Conservation (phyloP, 805 yeast genomes). For the Grigorovia humatica region DNA sequence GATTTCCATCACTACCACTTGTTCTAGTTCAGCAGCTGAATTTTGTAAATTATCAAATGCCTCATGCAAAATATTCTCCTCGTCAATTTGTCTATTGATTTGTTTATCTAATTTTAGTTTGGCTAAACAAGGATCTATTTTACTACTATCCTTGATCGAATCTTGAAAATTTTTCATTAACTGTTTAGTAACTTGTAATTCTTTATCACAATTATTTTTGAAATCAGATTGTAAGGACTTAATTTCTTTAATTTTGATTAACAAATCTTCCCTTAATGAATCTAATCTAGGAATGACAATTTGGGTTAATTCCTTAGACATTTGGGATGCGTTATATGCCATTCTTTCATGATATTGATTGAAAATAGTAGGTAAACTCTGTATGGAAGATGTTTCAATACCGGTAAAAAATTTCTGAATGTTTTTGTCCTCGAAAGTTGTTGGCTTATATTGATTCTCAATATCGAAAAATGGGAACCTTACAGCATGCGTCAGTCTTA, state of each 20-base stretch:
- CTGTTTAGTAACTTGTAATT: slow-evolving; percentile 51
- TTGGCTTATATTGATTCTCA: slow-evolving; percentile 21
- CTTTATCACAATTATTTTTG: slow-evolving; percentile 60
- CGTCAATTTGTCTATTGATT: slow-evolving; percentile 63
- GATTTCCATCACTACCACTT: slow-evolving; percentile 74
- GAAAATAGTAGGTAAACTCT: slow-evolving; percentile 67
- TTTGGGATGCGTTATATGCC: slow-evolving; percentile 46
- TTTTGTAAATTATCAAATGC: slow-evolving; percentile 79
- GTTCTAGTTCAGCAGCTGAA: slow-evolving; percentile 79
- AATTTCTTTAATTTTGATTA: slow-evolving; percentile 79
- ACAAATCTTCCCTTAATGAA: slow-evolving; percentile 60
- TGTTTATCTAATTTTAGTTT: slow-evolving; percentile 64
- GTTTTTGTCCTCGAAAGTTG: slow-evolving; percentile 13
- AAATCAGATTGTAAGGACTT: slow-evolving; percentile 74
- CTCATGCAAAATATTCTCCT: slow-evolving; percentile 79
- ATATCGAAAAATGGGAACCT: slow-evolving; percentile 29
- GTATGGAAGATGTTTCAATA: slow-evolving; percentile 67
- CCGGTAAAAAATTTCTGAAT: slow-evolving; percentile 51
- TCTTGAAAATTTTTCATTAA: slow-evolving; percentile 43
- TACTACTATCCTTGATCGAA: slow-evolving; percentile 51
- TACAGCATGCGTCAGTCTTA: slow-evolving; percentile 70
- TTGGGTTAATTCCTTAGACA: slow-evolving; percentile 49
- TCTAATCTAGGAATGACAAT: slow-evolving; percentile 56
- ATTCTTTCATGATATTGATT: slow-evolving; percentile 52
- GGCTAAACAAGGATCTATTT: slow-evolving; percentile 65